Percentiles rank a stretch among this genome's conserved stretches.
Evolutionary conservation across 306 rosid species (phyloP).

Genomic region (Glycine latifolia): DNA sequence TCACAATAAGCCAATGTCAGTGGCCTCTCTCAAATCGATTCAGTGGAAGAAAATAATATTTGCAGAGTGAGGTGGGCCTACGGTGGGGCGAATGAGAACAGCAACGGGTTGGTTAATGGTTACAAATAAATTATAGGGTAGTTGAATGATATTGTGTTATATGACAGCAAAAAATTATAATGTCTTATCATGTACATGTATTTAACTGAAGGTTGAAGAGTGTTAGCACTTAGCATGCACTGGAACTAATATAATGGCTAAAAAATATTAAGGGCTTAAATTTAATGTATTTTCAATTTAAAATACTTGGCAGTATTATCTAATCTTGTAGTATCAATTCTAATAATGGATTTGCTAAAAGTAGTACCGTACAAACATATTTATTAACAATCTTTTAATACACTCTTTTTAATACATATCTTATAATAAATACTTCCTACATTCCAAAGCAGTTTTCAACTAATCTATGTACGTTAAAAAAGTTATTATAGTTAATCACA

Average conservation of each 20-base stretch:
- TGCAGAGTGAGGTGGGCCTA: conserved; percentile 30
- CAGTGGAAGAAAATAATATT: conserved; percentile 7
- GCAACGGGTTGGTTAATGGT: neutral
- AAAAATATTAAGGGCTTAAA: neutral
- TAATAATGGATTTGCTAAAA: neutral
- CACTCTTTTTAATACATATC: no score
- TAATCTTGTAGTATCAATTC: neutral
- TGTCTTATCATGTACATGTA: neutral
- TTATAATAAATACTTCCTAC: no score
- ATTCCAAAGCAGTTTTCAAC: no score
- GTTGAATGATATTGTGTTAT: conserved; percentile 10
- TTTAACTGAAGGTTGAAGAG: neutral
- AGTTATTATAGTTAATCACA: no score
- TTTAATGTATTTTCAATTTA: neutral
- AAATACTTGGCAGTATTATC: neutral
- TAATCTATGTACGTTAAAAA: no score
- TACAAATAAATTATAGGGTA: conserved; percentile 41
- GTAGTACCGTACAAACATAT: no score
- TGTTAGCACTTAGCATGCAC: neutral
- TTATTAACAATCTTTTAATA: no score
- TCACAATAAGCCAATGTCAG: conserved; percentile 9
- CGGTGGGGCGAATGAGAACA: neutral
- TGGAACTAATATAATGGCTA: no score
- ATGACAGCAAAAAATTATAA: neutral
- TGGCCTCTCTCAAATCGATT: conserved; percentile 14